Percentiles rank a stretch among this genome's conserved stretches.
Evolutionary conservation across 1,139 yeast genomes (phyloP).

Genomic region (Hansenula anomala): DNA sequence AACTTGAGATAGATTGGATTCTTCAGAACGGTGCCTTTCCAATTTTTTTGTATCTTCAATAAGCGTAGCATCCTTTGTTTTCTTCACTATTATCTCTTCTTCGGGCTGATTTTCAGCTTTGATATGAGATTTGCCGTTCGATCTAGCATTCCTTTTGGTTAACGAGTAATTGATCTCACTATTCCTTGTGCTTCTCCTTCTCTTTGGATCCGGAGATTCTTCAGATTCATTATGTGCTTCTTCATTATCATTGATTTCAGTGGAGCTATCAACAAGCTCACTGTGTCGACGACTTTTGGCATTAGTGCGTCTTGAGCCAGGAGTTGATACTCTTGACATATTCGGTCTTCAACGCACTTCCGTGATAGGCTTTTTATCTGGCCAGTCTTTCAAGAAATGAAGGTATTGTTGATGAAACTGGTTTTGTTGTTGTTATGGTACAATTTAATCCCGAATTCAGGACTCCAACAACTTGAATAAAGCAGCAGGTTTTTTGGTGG

Average conservation of each 20-base stretch:
- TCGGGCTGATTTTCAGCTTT: neutral
- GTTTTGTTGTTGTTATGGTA: too few species aligned
- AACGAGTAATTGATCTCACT: neutral
- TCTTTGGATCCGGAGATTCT: neutral
- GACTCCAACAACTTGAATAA: too few species aligned
- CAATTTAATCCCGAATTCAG: too few species aligned
- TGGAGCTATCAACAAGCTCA: constrained; percentile 1
- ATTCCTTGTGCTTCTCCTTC: neutral
- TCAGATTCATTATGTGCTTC: constrained; percentile 2
- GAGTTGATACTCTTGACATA: constrained; percentile 5
- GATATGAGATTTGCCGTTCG: neutral
- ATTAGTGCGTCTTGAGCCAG: constrained; percentile 5
- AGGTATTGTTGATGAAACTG: too few species aligned
- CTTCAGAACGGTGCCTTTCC: neutral
- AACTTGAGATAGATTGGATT: constrained; percentile 3
- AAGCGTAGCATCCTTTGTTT: neutral
- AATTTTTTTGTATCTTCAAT: constrained; percentile 5
- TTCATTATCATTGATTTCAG: too few species aligned
- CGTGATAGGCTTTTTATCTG: too few species aligned
- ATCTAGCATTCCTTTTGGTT: neutral
- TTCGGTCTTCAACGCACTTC: neutral
- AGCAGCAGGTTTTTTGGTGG: too few species aligned
- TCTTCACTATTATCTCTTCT: neutral
- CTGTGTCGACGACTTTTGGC: constrained; percentile 7
- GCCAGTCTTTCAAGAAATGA: too few species aligned